phyloP scores from a whole-genome alignment of 2,329 filamentous ascomycete genomes.

The Fragosphaeria purpurea region DNA sequence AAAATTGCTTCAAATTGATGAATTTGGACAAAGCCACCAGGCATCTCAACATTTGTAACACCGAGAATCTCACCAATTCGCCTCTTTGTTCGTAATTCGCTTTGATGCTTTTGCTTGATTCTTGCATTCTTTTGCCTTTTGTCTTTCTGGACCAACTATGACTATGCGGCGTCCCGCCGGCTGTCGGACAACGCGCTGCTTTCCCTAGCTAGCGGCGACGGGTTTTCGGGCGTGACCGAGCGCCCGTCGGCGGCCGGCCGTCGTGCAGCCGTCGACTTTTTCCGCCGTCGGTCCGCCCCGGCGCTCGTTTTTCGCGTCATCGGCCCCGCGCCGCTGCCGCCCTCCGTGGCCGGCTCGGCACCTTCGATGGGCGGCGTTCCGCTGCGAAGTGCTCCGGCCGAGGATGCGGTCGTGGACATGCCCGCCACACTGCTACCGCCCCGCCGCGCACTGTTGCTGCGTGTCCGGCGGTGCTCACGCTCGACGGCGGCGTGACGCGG shows the following conservation, averaged over 20 bases:
- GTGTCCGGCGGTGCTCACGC: conserved; percentile 37
- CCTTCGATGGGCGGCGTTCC: conserved; percentile 31
- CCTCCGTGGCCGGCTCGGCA: conserved; percentile 14
- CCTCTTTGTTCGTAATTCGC: too few species aligned
- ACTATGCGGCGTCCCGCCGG: too few species aligned
- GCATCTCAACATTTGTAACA: too few species aligned
- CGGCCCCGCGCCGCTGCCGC: conserved; percentile 16
- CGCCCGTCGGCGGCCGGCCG: conserved; percentile 37
- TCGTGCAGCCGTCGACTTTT: conserved; percentile 28
- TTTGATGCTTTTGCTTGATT: too few species aligned
- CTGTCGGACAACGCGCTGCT: conserved; percentile 23
- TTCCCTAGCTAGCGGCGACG: conserved; percentile 43
- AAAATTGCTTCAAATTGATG: too few species aligned
- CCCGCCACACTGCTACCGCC: conserved; percentile 26
- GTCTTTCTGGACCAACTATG: too few species aligned
- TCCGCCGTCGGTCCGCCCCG: conserved; percentile 40
- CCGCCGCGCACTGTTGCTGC: conserved; percentile 43
- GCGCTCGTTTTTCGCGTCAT: conserved; percentile 35
- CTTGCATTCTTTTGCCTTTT: too few species aligned
- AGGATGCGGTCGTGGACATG: conserved; percentile 16
- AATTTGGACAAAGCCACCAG: too few species aligned
- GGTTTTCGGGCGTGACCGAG: conserved; percentile 44
- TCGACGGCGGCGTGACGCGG: conserved; percentile 33
- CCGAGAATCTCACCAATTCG: too few species aligned
- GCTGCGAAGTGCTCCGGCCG: not conserved